Conservation (phyloP, 768 basidiomycete genomes). For the Thelephora ganbajun region DNA sequence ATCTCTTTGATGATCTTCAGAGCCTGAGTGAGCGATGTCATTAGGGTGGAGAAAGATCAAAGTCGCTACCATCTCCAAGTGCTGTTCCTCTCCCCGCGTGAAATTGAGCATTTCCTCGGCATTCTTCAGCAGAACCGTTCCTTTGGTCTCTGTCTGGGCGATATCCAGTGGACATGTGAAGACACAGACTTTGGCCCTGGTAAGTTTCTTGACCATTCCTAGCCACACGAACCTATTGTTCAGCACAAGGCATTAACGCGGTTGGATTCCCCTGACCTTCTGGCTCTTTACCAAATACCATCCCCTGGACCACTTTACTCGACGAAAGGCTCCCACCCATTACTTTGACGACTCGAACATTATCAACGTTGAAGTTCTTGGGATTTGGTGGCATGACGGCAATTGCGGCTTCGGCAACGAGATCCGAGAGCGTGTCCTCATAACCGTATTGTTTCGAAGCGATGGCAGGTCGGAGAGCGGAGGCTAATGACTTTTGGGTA, state of each 20-base stretch:
- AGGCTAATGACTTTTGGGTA: constrained; percentile 50
- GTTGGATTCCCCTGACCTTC: constrained; percentile 50
- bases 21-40: constrained; percentile 2
- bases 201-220: constrained; percentile 76
- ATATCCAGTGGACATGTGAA: constrained; percentile 89
- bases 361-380: constrained; percentile 95
- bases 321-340: constrained; percentile 83
- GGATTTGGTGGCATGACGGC: constrained; percentile 82
- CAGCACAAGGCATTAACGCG: neutral
- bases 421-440: constrained; percentile 65
- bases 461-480: constrained; percentile 80
- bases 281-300: constrained; percentile 96
- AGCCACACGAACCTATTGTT: neutral
- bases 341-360: constrained; percentile 96
- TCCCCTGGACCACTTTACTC: constrained; percentile 86
- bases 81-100: constrained; percentile 90
- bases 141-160: constrained; percentile 97
- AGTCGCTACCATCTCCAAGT: constrained; percentile 65
- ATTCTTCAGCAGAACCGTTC: constrained; percentile 90
- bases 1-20: constrained; percentile 90
- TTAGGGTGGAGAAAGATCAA: neutral
- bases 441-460: constrained; percentile 96
- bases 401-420: constrained; percentile 89
- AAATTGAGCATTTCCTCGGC: constrained; percentile 97
- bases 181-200: constrained; percentile 85